phyloP scores from a whole-genome alignment of 345 rosid species.

The Brassica juncea region DNA sequence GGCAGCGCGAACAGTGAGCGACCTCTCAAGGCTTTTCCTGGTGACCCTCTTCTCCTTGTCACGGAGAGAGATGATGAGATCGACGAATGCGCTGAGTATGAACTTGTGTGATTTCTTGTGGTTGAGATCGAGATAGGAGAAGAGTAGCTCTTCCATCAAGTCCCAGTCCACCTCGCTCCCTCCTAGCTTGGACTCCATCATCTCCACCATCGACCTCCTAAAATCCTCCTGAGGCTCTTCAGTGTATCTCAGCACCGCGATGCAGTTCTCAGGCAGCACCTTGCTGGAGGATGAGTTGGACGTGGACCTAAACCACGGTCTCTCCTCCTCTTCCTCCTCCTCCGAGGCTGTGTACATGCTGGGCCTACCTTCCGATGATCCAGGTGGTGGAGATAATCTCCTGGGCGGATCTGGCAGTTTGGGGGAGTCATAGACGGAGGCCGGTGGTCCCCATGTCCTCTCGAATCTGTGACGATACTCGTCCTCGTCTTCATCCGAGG shows the following conservation, averaged over 20 bases:
- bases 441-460: constrained; percentile 34
- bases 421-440: constrained; percentile 33
- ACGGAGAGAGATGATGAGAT: constrained; percentile 47
- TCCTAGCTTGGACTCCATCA: constrained; percentile 59
- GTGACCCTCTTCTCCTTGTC: constrained; percentile 39
- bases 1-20: constrained; percentile 33
- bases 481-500: constrained; percentile 21
- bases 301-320: constrained; percentile 35
- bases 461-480: constrained; percentile 32
- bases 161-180: constrained; percentile 65
- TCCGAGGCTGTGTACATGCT: constrained; percentile 38
- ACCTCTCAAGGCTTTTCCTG: constrained; percentile 23
- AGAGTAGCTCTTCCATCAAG: constrained; percentile 78
- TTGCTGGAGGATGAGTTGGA: constrained; percentile 33
- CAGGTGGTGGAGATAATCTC: constrained; percentile 48
- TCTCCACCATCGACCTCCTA: constrained; percentile 70
- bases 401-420: constrained; percentile 24
- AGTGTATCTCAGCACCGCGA: constrained; percentile 56
- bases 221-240: constrained; percentile 64
- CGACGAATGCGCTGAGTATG: constrained; percentile 78
- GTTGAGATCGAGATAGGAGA: constrained; percentile 70
- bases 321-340: constrained; percentile 5
- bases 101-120: constrained; percentile 68
- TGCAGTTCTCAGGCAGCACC: constrained; percentile 55
- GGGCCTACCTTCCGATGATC: constrained; percentile 51